Evolutionary conservation across 768 basidiomycete species (phyloP), one percentile per base, ranked within the genome.

Genomic region (Termitomyces sp.): DNA sequence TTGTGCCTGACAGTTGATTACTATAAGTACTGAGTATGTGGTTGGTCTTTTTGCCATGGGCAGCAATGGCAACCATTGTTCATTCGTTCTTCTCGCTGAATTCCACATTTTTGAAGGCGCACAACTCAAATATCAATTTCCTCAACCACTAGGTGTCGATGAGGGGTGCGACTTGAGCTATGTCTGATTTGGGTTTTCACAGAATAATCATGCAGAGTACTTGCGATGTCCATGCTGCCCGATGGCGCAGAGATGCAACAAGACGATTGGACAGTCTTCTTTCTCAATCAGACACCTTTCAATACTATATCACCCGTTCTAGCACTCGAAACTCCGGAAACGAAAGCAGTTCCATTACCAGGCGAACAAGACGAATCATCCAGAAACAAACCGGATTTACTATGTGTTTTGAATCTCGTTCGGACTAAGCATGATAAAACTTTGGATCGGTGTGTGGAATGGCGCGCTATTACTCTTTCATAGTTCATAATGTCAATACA

Each of bases 201-300:
- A 46, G 37, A 54, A 50, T 35, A 59, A 66, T 25, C 62, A 19
- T 39, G 27, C 28, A 98, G 95, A 55, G 81, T 95, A 17, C 79
- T 99, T 5, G 97, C 97, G 3, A 96, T 96, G 75, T 82, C 96
- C 58, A 99, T 99, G 97, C 81, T 99, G 21, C 97, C 97, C 11
- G 97, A 99, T 70, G 97, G 97, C 6, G 97, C 94, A 30, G 96
- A 99, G 73, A 85, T 89, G 50, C 91, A 96, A 59, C 74, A 89
- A 23, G 93, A 96, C 68, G 97, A 98, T 72, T 98, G 95, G 95
- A 98, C 97, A 5, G 86, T 98, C 43, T 99, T 99, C 79, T 97
- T 96, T 71, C 82, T 99, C 56, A 98, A 98, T 68, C 97, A 98
- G 72, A 93, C 91, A 0, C 79, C 86, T 0, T 90, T 88, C 73